Evolutionary conservation across 805 yeast genomes (phyloP), one percentile per base, ranked within the genome.

Genomic region (Yarrowia porcina): DNA sequence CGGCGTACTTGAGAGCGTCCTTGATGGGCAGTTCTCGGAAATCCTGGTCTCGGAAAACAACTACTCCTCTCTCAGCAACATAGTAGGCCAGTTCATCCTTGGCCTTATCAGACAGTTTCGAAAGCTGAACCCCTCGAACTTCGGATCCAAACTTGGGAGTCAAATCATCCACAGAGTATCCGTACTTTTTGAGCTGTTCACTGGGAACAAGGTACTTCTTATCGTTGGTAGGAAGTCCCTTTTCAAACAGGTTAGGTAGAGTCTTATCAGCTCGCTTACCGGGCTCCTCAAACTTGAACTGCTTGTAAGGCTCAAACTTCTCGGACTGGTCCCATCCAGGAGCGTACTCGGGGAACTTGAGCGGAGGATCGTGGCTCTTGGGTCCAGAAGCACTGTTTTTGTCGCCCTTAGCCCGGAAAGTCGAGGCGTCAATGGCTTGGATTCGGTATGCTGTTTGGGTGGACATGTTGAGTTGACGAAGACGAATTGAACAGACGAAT

Each of bases 131-230:
- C 20, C 89, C 89, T 28, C 73, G 72, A 57, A 88, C 75, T 67
- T 84, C 89, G n/a, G 85, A 74, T 18, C 93, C 93, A 56, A 88
- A 77, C 70, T 83, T 86, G 50, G 94, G 92, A 2, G 88, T 81
- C 33, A 87, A 65, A 17, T 79, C 78, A 50, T 65, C 69, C 39
- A 65, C 67, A 28, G 71, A 63, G 44, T 65, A 67, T n/a, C 66
- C 67, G 52, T 57, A 64, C 71, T 70, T 25, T 71, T 64, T 39
- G 67, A 68, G 21, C 36, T 61, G 68, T 32, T 65, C 61, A 9
- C 13, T 23, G 21, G 59, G 59, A 4, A 36, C 59, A 8, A 52
- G 59, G 44, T 17, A 52, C 42, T 35, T 35, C 18, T 52, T 52
- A 33, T 52, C 59, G 30, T 56, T 39, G 28, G 59, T 25, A 12